Evolutionary conservation across 2,329 filamentous ascomycete genomes (phyloP).

Genomic region (Verticillium longisporum): DNA sequence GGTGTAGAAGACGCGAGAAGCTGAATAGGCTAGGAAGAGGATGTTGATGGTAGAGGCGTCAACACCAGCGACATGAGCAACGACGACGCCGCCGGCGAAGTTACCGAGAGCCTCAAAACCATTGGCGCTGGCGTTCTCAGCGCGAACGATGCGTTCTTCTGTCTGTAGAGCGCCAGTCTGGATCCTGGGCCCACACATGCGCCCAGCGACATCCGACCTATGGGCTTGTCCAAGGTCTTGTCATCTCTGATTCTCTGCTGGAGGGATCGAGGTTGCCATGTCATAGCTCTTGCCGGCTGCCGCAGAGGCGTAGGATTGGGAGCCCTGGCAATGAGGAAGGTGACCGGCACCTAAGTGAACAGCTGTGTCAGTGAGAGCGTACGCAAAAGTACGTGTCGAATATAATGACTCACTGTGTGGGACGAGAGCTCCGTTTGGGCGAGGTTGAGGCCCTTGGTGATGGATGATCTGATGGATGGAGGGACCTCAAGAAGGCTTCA

Average conservation of each 20-base stretch:
- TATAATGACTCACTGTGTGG: slow-evolving; percentile 18
- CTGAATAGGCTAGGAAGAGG: slow-evolving; percentile 31
- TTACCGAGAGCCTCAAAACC: slow-evolving; percentile 36
- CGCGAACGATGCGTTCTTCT: slow-evolving; percentile 47
- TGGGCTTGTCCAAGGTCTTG: slow-evolving; percentile 20
- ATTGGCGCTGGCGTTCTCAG: slow-evolving; percentile 41
- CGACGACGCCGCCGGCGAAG: slow-evolving; percentile 34
- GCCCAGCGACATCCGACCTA: slow-evolving; percentile 6
- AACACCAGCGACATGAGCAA: slow-evolving; percentile 37
- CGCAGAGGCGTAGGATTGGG: slow-evolving; percentile 24
- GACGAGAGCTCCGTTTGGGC: slow-evolving; percentile 26
- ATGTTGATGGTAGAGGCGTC: slow-evolving; percentile 28
- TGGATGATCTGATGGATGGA: background rate
- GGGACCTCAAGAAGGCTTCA: too few relatives aligned
- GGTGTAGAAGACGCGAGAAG: slow-evolving; percentile 31
- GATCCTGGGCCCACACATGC: background rate
- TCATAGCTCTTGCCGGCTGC: slow-evolving; percentile 27
- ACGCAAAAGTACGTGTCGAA: slow-evolving; percentile 7
- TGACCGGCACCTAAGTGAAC: slow-evolving; percentile 29
- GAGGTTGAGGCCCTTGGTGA: slow-evolving; percentile 26
- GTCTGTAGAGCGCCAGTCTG: slow-evolving; percentile 20
- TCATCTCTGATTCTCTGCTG: slow-evolving; percentile 22
- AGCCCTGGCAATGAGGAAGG: slow-evolving; percentile 25
- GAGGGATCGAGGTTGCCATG: slow-evolving; percentile 27
- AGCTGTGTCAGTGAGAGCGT: background rate